Conservation (phyloP, 495 filamentous ascomycete species). For the Penicillium samsonianum region DNA sequence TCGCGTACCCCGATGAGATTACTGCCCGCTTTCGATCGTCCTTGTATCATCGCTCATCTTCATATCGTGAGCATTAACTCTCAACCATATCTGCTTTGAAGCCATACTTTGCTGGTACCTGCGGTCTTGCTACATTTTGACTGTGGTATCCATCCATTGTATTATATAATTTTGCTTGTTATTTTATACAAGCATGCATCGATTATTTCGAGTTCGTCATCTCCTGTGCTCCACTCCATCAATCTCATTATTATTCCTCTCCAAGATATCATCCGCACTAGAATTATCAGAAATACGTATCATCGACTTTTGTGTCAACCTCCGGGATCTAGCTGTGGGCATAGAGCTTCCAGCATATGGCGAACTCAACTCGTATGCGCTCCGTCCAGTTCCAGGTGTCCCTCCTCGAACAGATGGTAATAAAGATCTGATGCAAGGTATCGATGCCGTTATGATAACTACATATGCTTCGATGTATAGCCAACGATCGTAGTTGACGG, state of each 20-base stretch:
- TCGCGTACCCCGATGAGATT: background rate
- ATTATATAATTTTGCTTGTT: background rate
- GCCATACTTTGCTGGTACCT: no score
- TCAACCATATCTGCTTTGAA: no score
- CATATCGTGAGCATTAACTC: no score
- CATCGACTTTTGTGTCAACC: constrained; percentile 17
- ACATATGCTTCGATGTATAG: constrained; percentile 35
- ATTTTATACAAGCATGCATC: background rate
- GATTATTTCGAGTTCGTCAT: background rate
- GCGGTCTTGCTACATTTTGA: background rate
- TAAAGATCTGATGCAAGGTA: constrained; percentile 33
- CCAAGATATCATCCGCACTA: constrained; percentile 16
- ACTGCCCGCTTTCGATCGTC: background rate
- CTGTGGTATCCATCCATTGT: background rate
- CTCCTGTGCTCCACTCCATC: background rate
- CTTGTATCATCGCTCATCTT: no score
- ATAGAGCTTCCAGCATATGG: constrained; percentile 10
- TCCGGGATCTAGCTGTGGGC: constrained; percentile 1
- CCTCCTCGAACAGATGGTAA: constrained; percentile 13
- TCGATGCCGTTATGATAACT: constrained; percentile 37
- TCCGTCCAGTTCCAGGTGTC: constrained; percentile 10
- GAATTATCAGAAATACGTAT: constrained; percentile 14
- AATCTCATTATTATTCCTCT: background rate
- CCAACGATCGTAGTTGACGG: constrained; percentile 31
- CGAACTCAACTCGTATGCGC: constrained; percentile 23